These are phyloP conservation scores for Candida saitoana DNA, from an alignment of 805 yeast genomes.

Conservation along the genomic window DNA sequence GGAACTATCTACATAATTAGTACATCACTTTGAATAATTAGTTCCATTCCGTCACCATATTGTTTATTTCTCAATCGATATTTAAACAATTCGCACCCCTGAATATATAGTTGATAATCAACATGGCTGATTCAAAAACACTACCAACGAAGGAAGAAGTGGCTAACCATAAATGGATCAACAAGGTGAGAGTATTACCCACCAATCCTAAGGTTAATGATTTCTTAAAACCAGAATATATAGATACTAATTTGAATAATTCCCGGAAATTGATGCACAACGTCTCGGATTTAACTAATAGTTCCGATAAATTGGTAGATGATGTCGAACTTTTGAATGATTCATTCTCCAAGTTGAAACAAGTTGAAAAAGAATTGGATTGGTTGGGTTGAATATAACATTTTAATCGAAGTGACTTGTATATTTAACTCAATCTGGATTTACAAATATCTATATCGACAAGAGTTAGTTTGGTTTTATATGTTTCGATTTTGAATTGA, in stretches of 20 bases:
- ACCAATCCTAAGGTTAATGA: constrained; percentile 30
- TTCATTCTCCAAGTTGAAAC: constrained; percentile 15
- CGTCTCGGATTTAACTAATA: constrained; percentile 12
- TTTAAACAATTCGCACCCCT: too few relatives aligned
- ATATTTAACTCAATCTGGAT: too few relatives aligned
- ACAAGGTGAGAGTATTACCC: constrained; percentile 29
- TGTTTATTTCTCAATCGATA: not conserved
- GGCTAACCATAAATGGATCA: constrained; percentile 19
- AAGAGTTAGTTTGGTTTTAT: too few relatives aligned
- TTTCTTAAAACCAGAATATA: constrained; percentile 30
- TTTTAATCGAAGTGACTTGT: too few relatives aligned
- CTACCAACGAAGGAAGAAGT: not conserved
- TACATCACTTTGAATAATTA: not conserved
- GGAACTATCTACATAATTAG: not conserved
- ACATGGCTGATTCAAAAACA: not conserved
- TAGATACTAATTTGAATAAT: constrained; percentile 36
- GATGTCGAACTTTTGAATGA: constrained; percentile 12
- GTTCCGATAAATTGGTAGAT: constrained; percentile 8
- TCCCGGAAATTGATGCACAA: constrained; percentile 29
- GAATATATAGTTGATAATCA: too few relatives aligned
- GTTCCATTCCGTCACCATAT: not conserved
- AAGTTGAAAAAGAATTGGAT: constrained; percentile 18
- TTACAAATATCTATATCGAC: too few relatives aligned
- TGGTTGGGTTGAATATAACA: constrained; percentile 23
- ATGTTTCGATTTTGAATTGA: too few relatives aligned